Evolutionary conservation across 2,329 filamentous ascomycete genomes (phyloP).

Genomic region (Penicillium freii): DNA sequence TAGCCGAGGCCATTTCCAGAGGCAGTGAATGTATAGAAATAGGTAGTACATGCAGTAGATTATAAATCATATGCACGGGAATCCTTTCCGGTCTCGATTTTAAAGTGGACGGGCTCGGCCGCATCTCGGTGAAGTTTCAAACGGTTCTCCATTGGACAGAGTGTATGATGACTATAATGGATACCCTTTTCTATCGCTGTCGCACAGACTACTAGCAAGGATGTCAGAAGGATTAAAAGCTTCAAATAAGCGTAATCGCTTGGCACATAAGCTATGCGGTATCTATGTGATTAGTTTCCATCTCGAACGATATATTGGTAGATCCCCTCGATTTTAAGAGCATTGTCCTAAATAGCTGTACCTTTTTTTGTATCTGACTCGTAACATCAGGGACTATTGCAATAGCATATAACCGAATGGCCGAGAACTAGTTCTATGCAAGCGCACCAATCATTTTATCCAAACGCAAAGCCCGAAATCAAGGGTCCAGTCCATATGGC

Average conservation of each 20-base stretch:
- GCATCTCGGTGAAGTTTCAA: not conserved
- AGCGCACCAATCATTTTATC: not conserved
- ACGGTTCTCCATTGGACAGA: not conserved
- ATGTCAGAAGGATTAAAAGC: not conserved
- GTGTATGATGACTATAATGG: not conserved
- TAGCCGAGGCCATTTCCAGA: not conserved
- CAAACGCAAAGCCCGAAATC: not conserved
- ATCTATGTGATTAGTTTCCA: not conserved
- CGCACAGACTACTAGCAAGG: not conserved
- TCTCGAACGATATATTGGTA: not conserved
- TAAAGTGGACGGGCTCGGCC: not conserved
- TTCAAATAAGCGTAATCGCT: not conserved
- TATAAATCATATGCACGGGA: slow-evolving; percentile 1
- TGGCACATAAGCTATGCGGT: not conserved
- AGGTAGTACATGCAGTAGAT: not conserved
- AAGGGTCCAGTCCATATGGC: not conserved
- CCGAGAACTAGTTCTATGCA: not conserved
- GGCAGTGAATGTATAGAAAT: not conserved
- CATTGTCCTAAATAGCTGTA: not conserved
- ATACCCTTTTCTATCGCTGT: not conserved
- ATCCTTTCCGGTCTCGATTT: slow-evolving; percentile 4
- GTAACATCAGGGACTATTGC: not conserved
- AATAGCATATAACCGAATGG: not conserved
- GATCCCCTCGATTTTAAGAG: not conserved
- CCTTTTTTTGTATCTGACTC: not conserved